Evolutionary conservation across 306 rosid genomes (phyloP), one percentile per base, ranked within the genome.

Genomic region (Begonia loranthoides): DNA sequence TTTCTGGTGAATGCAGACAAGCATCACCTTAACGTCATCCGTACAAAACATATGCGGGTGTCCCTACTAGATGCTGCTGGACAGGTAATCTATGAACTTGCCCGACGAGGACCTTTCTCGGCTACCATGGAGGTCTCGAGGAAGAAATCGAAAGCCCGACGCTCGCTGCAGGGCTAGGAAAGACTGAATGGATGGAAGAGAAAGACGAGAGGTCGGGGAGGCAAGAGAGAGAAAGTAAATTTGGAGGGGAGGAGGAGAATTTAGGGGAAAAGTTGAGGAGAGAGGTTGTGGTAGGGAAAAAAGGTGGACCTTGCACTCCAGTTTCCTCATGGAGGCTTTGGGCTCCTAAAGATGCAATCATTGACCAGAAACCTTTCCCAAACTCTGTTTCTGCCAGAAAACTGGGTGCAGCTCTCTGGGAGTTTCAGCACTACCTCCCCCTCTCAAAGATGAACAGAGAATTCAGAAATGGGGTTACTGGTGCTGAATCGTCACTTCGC

Each of bases 331-430:
- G 81, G 78, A 65, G 63, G 55, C 73, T 64, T 58, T 67, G 78
- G 46, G 57, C 41, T 61, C 54, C 70, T 67, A 76, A 44, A 51
- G 41, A 43, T 15, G 50, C 63, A 66, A 69, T 61, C 64, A 69
- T 68, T 72, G 52, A 2, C 54, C 54, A 10, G 24, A 14, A 17
- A 9, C 49, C 53, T 17, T 52, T 15, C 36, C 45, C 4, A 50
- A 39, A 6, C 16, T 10, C 19, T 40, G 54, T 72, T 56, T 80
- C 94, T 40, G 80, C 77, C 56, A 74, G 95, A 60, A 80, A 72
- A 61, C 94, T 86, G 4, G 95, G 82, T 43, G 87, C 95, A 0
- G 73, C 95, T 45, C 94, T 82, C 61, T 90, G 94, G 99, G 47
- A 43, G 15, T 43, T 43, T 43, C 47, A 76, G 57, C 73, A 67